Conservation (phyloP, 805 yeast species). For the Starmerella geochares region DNA sequence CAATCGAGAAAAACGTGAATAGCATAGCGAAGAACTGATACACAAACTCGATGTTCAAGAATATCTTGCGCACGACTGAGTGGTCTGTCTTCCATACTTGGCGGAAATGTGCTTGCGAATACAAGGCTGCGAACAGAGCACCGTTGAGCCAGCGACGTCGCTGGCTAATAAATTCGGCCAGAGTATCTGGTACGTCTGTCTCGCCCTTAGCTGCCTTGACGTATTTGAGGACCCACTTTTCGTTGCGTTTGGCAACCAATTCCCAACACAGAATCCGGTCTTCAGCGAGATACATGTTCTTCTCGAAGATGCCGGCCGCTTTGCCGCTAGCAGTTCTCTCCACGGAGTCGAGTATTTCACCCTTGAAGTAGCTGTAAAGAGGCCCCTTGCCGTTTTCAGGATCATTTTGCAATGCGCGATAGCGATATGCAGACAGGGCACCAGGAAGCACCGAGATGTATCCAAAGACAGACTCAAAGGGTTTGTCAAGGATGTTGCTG, state of each 20-base stretch:
- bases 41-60: conserved; percentile 75
- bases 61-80: conserved; percentile 64
- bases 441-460: conserved; percentile 92
- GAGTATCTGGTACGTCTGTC: conserved; percentile 91
- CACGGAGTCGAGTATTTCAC: conserved; percentile 55
- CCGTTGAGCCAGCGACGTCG: conserved; percentile 98
- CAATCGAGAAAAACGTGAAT: conserved; percentile 86
- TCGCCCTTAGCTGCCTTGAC: conserved; percentile 91
- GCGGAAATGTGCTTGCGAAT: conserved; percentile 72
- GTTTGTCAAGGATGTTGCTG: conserved; percentile 93
- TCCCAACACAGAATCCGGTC: conserved; percentile 97
- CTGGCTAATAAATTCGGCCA: conserved; percentile 90
- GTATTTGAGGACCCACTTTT: conserved; percentile 82
- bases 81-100: conserved; percentile 87
- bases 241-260: conserved; percentile 71
- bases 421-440: conserved; percentile 89
- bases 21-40: conserved; percentile 72
- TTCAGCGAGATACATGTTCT: conserved; percentile 95
- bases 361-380: conserved; percentile 74
- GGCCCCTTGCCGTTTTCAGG: conserved; percentile 85
- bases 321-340: conserved; percentile 40
- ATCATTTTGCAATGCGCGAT: conserved; percentile 72
- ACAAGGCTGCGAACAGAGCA: conserved; percentile 91
- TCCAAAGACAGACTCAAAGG: conserved; percentile 85
- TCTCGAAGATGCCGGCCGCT: conserved; percentile 71